Conservation (phyloP, 129 eudicot species). For the Escallonia rubra region DNA sequence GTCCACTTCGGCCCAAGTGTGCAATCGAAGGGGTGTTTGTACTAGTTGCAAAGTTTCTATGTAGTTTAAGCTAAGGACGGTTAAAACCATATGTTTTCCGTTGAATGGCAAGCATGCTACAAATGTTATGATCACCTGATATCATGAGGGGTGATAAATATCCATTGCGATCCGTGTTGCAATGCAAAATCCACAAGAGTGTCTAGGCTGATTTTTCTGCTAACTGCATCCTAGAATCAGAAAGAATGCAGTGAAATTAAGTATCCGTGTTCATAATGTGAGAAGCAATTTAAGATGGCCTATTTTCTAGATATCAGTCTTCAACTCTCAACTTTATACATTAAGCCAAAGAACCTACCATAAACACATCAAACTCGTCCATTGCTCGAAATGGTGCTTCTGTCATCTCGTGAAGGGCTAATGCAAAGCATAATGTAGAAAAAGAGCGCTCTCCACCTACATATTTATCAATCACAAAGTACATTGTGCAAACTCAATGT, state of each 20-base stretch:
- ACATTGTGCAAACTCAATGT: background rate
- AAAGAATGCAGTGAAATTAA: background rate
- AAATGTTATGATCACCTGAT: slow-evolving; percentile 47
- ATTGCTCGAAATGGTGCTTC: slow-evolving; percentile 97
- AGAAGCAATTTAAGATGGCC: too few relatives aligned
- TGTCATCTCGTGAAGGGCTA: slow-evolving; percentile 95
- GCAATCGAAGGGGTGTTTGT: too few relatives aligned
- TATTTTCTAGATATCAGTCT: background rate
- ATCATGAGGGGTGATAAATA: slow-evolving; percentile 96
- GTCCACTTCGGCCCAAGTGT: too few relatives aligned
- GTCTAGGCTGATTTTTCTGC: slow-evolving; percentile 92
- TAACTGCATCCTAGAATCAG: slow-evolving; percentile 82
- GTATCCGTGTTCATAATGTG: background rate
- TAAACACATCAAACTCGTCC: slow-evolving; percentile 99
- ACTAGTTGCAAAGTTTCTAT: too few relatives aligned
- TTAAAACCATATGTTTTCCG: too few relatives aligned
- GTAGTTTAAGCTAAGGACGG: too few relatives aligned
- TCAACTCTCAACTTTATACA: background rate
- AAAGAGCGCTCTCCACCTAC: slow-evolving; percentile 94
- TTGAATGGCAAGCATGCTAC: too few relatives aligned
- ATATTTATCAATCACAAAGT: slow-evolving; percentile 11
- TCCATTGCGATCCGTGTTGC: slow-evolving; percentile 88
- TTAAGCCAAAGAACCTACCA: slow-evolving; percentile 38
- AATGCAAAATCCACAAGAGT: slow-evolving; percentile 86
- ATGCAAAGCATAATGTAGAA: slow-evolving; percentile 90